Conservation (phyloP, 495 filamentous ascomycete species). For the Lasiosphaeriaceae sp. region DNA sequence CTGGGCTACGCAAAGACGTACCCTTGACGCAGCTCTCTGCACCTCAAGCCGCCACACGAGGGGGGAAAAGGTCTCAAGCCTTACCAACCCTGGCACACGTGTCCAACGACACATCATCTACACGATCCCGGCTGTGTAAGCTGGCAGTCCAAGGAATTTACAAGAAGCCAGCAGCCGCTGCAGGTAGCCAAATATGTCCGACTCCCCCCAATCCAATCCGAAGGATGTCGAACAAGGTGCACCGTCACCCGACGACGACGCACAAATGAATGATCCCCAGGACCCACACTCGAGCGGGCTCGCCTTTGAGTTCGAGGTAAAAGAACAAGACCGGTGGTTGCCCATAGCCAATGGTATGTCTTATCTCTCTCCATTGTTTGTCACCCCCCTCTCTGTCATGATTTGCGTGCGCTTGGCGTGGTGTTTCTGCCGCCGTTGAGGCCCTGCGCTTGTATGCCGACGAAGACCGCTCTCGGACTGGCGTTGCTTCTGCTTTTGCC, state of each 20-base stretch:
- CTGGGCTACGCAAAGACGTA: constrained; percentile 37
- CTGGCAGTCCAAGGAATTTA: constrained; percentile 54
- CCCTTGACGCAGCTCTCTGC: constrained; percentile 45
- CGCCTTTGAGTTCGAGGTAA: constrained; percentile 95
- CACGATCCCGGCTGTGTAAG: constrained; percentile 46
- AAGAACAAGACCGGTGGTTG: constrained; percentile 99
- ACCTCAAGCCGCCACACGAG: constrained; percentile 40
- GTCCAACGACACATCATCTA: constrained; percentile 52
- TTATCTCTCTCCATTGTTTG: constrained; percentile 9
- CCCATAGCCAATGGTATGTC: constrained; percentile 97
- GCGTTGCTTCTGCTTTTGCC: constrained; percentile 34
- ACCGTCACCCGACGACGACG: constrained; percentile 85
- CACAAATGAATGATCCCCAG: constrained; percentile 57
- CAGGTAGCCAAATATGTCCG: constrained; percentile 83
- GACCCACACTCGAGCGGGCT: constrained; percentile 56
- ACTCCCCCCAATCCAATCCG: constrained; percentile 88
- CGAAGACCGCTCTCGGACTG: constrained; percentile 33
- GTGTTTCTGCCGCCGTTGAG: constrained; percentile 22
- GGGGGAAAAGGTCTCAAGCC: constrained; percentile 37
- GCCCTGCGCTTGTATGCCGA: constrained; percentile 34
- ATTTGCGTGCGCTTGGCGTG: constrained; percentile 35
- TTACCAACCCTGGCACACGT: constrained; percentile 51
- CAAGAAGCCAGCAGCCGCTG: constrained; percentile 58
- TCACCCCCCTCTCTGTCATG: constrained; percentile 47
- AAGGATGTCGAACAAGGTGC: constrained; percentile 91